Base-by-base conservation (phyloP, 495 filamentous ascomycete species). In the Aspergillus saccharolyticus region DNA sequence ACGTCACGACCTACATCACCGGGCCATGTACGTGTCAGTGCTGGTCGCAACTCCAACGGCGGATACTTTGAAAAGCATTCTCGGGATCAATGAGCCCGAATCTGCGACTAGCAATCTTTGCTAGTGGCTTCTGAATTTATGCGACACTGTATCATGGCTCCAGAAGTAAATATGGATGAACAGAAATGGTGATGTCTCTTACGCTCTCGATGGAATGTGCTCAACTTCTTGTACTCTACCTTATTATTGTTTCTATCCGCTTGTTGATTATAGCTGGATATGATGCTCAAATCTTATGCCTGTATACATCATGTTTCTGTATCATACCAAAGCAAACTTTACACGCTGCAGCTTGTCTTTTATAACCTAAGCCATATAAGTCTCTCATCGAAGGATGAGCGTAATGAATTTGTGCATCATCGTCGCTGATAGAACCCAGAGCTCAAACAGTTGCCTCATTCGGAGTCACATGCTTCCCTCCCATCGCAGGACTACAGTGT, bases 1-100 rank as follows among this genome's bases (percentile, higher is more conserved):
- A 82, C 85, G 0, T 90, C 87, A 10, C 74, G 88, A 44, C 88
- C 89, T 0, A 70, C 79, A 1, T 89, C 87, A 25, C 89, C 88
- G 18, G 76, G 85, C 46, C 77, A 83, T 46, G 67, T 68, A 19
- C 73, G 85, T 55, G 67, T 75, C 15, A 71, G 70, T 45, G 68
- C 76, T 22, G 65, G 65, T 28, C 70, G 73, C 45, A 68, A 65
- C 45, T 57, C 54, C 0, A 71, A 67, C 54, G 62, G 61, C 22
- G 59, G 55, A 33, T 77, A 71, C 47, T 76, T 72, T 53, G 67
- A 74, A 8, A 69, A 70, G 42, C 54, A 70, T 45, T 67, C 60
- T 58, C 45, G 64, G 61, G 54, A 61, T 54, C 44, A 42, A 50
- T 63, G 57, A 66, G 28, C 28, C n/a, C 61, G 56, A 65, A 44